phyloP scores from a whole-genome alignment of 192 early-diverging fungal genomes.

The Neocallimastix lanati region DNA sequence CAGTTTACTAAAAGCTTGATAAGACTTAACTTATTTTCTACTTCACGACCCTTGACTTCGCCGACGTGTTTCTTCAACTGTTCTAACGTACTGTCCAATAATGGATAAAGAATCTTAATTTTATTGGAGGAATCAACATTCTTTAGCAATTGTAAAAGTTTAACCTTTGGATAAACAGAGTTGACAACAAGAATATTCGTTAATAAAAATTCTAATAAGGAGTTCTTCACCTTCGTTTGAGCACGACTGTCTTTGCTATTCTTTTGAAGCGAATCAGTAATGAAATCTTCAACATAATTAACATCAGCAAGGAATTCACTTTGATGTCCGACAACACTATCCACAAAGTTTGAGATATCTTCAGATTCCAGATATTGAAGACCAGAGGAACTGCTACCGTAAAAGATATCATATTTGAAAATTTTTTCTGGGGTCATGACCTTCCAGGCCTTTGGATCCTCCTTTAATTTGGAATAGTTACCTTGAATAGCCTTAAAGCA shows the following conservation, averaged over 20 bases:
- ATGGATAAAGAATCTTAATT: slow-evolving; percentile 33
- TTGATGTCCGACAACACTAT: background rate
- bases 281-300: background rate
- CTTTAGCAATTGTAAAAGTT: slow-evolving; percentile 23
- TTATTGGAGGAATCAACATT: slow-evolving; percentile 30
- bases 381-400: background rate
- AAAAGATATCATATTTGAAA: background rate
- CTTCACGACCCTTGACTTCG: slow-evolving; percentile 15
- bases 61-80: background rate
- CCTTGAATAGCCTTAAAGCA: slow-evolving; percentile 36
- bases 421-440: background rate
- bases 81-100: slow-evolving; percentile 22
- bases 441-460: background rate
- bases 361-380: background rate
- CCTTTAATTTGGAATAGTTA: background rate
- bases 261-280: background rate
- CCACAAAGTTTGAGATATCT: background rate
- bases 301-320: background rate
- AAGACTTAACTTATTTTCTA: slow-evolving; percentile 3
- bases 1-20: slow-evolving; percentile 1
- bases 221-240: background rate
- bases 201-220: slow-evolving; percentile 14
- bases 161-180: slow-evolving; percentile 7
- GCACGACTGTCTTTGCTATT: background rate
- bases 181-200: slow-evolving; percentile 18